Evolutionary conservation across 2,329 filamentous ascomycete genomes (phyloP).

Genomic region (Thermothelomyces thermophilus): DNA sequence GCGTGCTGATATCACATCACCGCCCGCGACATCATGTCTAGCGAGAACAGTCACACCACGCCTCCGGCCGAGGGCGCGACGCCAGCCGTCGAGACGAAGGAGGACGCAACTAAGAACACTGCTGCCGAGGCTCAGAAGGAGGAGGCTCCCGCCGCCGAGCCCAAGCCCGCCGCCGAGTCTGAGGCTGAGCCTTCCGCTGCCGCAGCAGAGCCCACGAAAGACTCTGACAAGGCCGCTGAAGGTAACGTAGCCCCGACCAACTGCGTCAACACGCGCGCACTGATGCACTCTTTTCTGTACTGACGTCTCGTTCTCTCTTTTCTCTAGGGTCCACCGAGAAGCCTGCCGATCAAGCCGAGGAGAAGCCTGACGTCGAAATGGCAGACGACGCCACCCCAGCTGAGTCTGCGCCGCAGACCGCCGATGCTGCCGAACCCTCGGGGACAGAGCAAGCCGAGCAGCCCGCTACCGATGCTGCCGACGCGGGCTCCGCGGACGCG

Average conservation of each 20-base stretch:
- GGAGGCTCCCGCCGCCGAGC: slow-evolving; percentile 14
- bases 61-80: slow-evolving; percentile 19
- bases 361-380: slow-evolving; percentile 52
- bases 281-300: slow-evolving; percentile 1
- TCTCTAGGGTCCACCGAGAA: slow-evolving; percentile 15
- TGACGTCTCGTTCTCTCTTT: slow-evolving; percentile 2
- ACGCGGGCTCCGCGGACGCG: slow-evolving; percentile 22
- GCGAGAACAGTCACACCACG: slow-evolving; percentile 22
- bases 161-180: slow-evolving; percentile 18
- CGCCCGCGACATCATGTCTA: slow-evolving; percentile 25
- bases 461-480: slow-evolving; percentile 21
- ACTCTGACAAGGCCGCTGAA: slow-evolving; percentile 21
- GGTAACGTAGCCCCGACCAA: slow-evolving; percentile 13
- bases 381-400: slow-evolving; percentile 58
- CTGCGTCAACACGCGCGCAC: background rate
- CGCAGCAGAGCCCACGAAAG: slow-evolving; percentile 25
- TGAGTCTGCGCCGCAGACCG: too few species aligned
- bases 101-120: slow-evolving; percentile 13
- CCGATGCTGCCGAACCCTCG: too few species aligned
- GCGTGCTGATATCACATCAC: slow-evolving; percentile 23
- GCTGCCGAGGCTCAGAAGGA: slow-evolving; percentile 6
- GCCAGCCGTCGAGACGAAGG: slow-evolving; percentile 16
- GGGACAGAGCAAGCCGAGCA: slow-evolving; percentile 24
- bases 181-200: slow-evolving; percentile 15
- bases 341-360: slow-evolving; percentile 16